A percentile compares a stretch with the other conserved stretches of the same genome.
These are phyloP conservation scores for Bruguiera hainesii DNA, from an alignment of 441 rosid species.

Conservation along the genomic window DNA sequence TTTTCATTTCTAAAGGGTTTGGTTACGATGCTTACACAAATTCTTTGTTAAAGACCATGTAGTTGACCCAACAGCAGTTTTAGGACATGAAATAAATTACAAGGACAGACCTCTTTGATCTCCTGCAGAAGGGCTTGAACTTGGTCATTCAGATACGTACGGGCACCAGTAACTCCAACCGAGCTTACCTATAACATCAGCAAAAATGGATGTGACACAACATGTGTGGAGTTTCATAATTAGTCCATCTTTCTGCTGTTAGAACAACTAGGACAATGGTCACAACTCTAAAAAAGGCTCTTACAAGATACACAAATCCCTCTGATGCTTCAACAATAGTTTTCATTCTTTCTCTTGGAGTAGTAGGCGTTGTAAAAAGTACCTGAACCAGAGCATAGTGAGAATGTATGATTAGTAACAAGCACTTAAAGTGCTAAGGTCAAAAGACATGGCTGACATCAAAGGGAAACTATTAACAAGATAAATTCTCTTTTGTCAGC, in stretches of 20 bases:
- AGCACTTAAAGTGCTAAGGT: not conserved
- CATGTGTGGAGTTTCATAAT: not conserved
- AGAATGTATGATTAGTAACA: slow-evolving; percentile 10
- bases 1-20: no score
- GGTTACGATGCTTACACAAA: no score
- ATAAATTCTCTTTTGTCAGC: no score
- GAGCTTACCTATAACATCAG: slow-evolving; percentile 68
- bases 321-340: slow-evolving; percentile 84
- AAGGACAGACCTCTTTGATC: slow-evolving; percentile 56
- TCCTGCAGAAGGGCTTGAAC: slow-evolving; percentile 66
- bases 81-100: not conserved
- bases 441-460: not conserved
- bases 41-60: no score
- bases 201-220: slow-evolving; percentile 10
- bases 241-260: not conserved
- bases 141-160: slow-evolving; percentile 58
- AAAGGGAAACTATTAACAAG: no score
- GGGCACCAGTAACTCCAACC: slow-evolving; percentile 86
- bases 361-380: slow-evolving; percentile 88
- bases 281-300: slow-evolving; percentile 20
- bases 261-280: slow-evolving; percentile 1
- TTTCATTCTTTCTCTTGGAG: slow-evolving; percentile 79
- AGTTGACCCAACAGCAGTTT: no score
- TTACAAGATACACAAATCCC: slow-evolving; percentile 92
- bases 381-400: slow-evolving; percentile 42